Percentiles rank a stretch among this genome's conserved stretches.
Conservation (phyloP, 2,329 filamentous ascomycete species). For the Colletotrichum tamarilloi region DNA sequence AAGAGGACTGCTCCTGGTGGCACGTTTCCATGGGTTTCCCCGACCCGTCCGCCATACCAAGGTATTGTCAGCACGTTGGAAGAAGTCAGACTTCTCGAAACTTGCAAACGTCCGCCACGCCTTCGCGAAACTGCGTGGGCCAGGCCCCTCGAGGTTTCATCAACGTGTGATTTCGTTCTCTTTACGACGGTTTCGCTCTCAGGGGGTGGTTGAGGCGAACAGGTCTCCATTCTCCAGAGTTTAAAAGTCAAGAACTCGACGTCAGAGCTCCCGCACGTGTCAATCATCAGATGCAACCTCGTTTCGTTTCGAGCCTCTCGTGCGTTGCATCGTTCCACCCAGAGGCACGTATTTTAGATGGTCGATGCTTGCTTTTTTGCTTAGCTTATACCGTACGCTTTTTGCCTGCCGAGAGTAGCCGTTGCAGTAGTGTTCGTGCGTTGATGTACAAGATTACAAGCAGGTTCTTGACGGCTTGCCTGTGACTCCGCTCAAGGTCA, state of each 20-base stretch:
- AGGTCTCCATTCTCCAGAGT: slow-evolving; percentile 19
- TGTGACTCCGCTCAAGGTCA: background rate
- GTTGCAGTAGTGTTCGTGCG: background rate
- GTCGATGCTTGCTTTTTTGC: background rate
- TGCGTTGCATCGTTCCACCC: background rate
- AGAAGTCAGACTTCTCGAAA: background rate
- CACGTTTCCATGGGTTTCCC: background rate
- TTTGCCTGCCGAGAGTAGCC: background rate
- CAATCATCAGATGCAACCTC: slow-evolving; percentile 26
- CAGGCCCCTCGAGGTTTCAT: slow-evolving; percentile 18
- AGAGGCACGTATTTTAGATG: background rate
- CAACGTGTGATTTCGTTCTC: background rate
- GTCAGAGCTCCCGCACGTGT: slow-evolving; percentile 27
- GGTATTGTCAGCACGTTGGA: background rate
- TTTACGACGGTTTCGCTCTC: background rate
- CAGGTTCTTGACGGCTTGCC: no score
- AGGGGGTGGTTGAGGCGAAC: slow-evolving; percentile 17
- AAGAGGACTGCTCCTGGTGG: background rate
- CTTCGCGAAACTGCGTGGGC: background rate
- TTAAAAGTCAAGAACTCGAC: background rate
- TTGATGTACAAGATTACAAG: background rate
- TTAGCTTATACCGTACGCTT: background rate
- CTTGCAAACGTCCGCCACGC: background rate
- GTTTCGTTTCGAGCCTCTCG: slow-evolving; percentile 9
- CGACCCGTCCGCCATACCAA: background rate